Conservation (phyloP, 2,329 filamentous ascomycete species). For the Aspergillus fructus region DNA sequence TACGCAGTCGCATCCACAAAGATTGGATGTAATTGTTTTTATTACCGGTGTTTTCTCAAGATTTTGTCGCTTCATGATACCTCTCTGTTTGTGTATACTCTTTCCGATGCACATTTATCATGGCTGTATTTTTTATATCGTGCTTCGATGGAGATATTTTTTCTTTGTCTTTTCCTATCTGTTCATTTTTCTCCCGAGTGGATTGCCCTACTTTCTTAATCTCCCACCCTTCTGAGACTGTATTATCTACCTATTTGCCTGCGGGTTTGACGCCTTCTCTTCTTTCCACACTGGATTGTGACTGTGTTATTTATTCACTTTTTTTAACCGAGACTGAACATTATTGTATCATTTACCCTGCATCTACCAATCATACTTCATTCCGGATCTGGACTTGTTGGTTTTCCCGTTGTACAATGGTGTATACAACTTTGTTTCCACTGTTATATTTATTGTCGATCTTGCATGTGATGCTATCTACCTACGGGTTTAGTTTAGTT, state of each 20-base stretch:
- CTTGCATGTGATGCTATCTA: too few species aligned
- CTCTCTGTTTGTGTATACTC: neutral
- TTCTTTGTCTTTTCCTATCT: neutral
- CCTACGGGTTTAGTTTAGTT: too few species aligned
- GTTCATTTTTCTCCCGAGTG: neutral
- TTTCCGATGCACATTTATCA: neutral
- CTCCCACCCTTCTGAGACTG: neutral
- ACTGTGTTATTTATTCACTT: neutral
- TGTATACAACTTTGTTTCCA: neutral
- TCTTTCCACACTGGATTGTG: slow-evolving; percentile 2
- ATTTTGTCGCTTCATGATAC: neutral
- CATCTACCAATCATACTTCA: neutral
- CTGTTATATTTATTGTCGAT: too few species aligned
- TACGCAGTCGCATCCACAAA: slow-evolving; percentile 26
- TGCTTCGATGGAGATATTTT: neutral
- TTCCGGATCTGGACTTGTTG: neutral
- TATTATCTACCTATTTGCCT: neutral
- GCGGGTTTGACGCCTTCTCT: slow-evolving; percentile 2
- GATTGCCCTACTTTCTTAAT: neutral
- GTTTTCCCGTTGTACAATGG: neutral
- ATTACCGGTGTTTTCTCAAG: neutral
- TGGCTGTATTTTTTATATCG: neutral
- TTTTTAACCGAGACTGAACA: neutral
- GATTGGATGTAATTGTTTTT: slow-evolving; percentile 22
- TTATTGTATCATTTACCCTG: neutral